phyloP scores from a whole-genome alignment of 345 rosid species.

The Salix purpurea region DNA sequence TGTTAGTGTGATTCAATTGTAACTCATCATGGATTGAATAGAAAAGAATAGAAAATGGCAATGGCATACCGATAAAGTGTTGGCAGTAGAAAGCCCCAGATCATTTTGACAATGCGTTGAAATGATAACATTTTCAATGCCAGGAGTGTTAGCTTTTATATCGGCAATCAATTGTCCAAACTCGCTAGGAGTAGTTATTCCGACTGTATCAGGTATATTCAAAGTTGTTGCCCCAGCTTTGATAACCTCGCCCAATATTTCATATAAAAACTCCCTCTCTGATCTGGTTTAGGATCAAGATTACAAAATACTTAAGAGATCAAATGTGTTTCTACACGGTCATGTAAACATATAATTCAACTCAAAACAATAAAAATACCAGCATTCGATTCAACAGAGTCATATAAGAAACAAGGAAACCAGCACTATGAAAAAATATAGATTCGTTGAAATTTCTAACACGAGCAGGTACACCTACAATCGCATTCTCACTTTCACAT shows the following conservation, averaged over 20 bases:
- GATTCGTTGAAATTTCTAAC: too few species aligned
- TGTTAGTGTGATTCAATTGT: slow-evolving; percentile 16
- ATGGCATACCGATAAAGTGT: slow-evolving; percentile 69
- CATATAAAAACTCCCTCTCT: slow-evolving; percentile 71
- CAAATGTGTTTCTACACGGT: too few species aligned
- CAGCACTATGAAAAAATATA: too few species aligned
- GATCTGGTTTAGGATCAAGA: slow-evolving; percentile 43
- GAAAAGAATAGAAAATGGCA: slow-evolving; percentile 6
- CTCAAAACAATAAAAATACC: neutral
- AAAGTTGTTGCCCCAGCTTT: slow-evolving; percentile 96
- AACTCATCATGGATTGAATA: neutral
- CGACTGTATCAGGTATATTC: slow-evolving; percentile 95
- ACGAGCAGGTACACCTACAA: too few species aligned
- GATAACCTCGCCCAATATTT: slow-evolving; percentile 84
- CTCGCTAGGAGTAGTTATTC: slow-evolving; percentile 69
- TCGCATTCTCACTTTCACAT: too few species aligned
- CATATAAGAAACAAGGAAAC: too few species aligned
- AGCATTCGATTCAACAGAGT: too few species aligned
- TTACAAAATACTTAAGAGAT: neutral
- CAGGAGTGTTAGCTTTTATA: slow-evolving; percentile 81
- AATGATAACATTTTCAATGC: slow-evolving; percentile 77
- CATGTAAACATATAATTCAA: neutral
- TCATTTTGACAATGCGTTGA: slow-evolving; percentile 98
- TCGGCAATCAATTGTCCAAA: slow-evolving; percentile 86
- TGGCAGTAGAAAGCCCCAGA: slow-evolving; percentile 99